These are phyloP conservation scores for Bryoerythrophyllum caledonicum DNA, from an alignment of 225 moss, liverwort and hornwort species.

Conservation along the genomic window DNA sequence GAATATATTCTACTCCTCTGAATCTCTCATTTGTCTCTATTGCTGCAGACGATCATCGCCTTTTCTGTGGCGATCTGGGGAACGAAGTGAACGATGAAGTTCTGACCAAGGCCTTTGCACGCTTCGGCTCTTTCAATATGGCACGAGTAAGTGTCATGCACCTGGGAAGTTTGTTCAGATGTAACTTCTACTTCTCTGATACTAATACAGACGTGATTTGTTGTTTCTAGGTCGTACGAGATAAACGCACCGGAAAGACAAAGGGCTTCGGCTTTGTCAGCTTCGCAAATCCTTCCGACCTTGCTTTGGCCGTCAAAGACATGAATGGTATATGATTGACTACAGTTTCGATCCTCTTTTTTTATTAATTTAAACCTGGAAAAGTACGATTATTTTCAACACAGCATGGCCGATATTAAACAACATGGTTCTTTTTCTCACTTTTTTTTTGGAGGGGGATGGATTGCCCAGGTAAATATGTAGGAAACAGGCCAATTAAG, in stretches of 20 bases:
- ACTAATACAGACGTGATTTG: constrained; percentile 40
- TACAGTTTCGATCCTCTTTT: too few species aligned
- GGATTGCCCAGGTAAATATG: constrained; percentile 69
- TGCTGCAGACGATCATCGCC: constrained; percentile 84
- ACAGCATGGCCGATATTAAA: too few species aligned
- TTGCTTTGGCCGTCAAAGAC: constrained; percentile 86
- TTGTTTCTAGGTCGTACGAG: constrained; percentile 68
- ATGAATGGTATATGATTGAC: constrained; percentile 70
- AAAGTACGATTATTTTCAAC: too few species aligned
- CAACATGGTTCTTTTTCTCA: neutral
- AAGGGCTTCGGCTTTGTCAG: constrained; percentile 97
- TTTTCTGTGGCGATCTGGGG: constrained; percentile 90
- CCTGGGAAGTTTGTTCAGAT: neutral
- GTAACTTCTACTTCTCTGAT: constrained; percentile 1
- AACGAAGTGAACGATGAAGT: constrained; percentile 97
- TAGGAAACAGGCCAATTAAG: constrained; percentile 95
- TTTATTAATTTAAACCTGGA: too few species aligned
- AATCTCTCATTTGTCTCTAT: neutral
- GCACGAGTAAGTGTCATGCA: constrained; percentile 63
- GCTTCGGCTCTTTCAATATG: constrained; percentile 84
- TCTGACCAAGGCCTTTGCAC: constrained; percentile 80
- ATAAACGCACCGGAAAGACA: constrained; percentile 90
- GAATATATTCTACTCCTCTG: too few species aligned
- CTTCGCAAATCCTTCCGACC: constrained; percentile 82
- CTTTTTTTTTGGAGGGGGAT: neutral